phyloP scores from a whole-genome alignment of 371 early-diverging fungal species.

The Zancudomyces culisetae region DNA sequence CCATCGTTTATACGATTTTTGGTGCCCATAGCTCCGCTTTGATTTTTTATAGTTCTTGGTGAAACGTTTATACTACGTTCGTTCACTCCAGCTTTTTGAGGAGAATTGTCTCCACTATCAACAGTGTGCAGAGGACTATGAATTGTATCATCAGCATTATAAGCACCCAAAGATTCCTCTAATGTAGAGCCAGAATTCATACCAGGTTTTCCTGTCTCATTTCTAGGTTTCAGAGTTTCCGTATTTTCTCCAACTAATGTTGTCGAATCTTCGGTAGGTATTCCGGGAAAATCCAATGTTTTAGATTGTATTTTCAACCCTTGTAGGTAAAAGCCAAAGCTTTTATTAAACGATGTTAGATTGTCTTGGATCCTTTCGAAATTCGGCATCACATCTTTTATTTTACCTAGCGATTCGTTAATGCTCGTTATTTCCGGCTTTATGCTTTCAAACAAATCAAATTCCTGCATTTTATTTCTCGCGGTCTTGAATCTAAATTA shows the following conservation, averaged over 20 bases:
- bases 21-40: too few species aligned
- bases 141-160: neutral
- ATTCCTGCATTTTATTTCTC: neutral
- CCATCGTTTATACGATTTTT: too few species aligned
- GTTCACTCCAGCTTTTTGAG: too few species aligned
- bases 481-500: too few species aligned
- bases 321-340: conserved; percentile 18
- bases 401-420: neutral
- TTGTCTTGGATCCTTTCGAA: conserved; percentile 16
- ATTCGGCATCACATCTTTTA: conserved; percentile 4
- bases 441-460: neutral
- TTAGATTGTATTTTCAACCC: conserved; percentile 19
- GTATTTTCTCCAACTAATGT: too few species aligned
- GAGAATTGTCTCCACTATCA: conserved; percentile 7
- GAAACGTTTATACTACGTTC: too few species aligned
- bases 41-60: too few species aligned
- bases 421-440: neutral
- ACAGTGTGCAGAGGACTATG: conserved; percentile 3
- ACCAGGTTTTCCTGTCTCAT: conserved; percentile 4
- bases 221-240: too few species aligned
- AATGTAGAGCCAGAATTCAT: neutral
- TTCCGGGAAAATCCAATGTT: conserved; percentile 16
- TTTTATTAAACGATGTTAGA: conserved; percentile 15
- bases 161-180: neutral
- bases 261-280: conserved; percentile 14